A percentile compares a stretch with the other conserved stretches of the same genome.
phyloP scores from a whole-genome alignment of 768 basidiomycete genomes.

The Rhodotorula babjevae region DNA sequence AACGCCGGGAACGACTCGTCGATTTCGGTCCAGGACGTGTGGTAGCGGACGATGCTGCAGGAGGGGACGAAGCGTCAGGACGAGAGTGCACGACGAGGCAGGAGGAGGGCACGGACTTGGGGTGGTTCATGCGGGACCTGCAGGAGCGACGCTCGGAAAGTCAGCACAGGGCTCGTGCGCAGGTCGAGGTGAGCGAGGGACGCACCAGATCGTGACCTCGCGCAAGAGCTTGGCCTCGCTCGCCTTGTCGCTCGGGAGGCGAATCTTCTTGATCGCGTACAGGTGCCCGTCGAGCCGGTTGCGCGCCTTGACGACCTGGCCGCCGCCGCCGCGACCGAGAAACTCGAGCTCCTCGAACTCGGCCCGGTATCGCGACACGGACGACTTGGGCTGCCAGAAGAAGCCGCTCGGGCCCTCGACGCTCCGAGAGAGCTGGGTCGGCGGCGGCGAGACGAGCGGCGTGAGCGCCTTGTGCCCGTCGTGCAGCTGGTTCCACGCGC shows the following conservation, averaged over 20 bases:
- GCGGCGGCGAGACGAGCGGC: conserved; percentile 27
- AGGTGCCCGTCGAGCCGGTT: conserved; percentile 40
- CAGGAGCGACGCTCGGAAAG: too few species aligned
- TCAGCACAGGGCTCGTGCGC: neutral
- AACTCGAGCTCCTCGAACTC: conserved; percentile 44
- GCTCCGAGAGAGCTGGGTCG: conserved; percentile 16
- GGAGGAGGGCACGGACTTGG: conserved; percentile 7
- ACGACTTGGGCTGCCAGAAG: conserved; percentile 39
- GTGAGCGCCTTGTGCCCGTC: neutral
- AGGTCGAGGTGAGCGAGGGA: neutral
- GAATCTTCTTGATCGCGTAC: conserved; percentile 43
- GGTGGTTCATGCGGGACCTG: conserved; percentile 40
- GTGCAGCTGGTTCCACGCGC: conserved; percentile 14
- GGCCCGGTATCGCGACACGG: conserved; percentile 35
- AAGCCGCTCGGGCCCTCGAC: conserved; percentile 35
- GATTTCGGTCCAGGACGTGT: conserved; percentile 40
- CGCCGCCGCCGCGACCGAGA: conserved; percentile 42
- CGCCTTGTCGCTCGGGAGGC: conserved; percentile 38
- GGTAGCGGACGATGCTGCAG: conserved; percentile 33
- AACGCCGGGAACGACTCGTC: conserved; percentile 26
- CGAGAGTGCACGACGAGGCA: neutral
- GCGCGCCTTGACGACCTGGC: conserved; percentile 43
- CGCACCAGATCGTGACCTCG: conserved; percentile 43
- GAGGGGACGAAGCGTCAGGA: neutral
- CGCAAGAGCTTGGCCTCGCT: conserved; percentile 41